Evolutionary conservation across 495 filamentous ascomycete genomes (phyloP), one percentile per base, ranked within the genome.

Genomic region (Cercophora sp.): DNA sequence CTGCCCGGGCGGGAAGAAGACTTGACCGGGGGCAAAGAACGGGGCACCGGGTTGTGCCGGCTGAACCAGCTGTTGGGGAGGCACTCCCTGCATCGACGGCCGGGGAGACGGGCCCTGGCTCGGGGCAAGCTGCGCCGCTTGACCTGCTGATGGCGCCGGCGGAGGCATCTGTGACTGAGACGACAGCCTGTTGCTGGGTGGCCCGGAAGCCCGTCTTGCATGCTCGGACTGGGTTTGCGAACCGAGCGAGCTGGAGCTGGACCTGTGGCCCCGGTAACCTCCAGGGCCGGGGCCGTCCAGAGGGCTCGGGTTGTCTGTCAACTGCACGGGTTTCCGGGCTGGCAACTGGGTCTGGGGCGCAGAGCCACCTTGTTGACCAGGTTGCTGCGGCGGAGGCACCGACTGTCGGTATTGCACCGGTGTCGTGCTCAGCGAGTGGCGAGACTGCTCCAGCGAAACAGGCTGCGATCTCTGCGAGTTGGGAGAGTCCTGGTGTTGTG

Each of bases 401-500:
- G 55, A 41, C 27, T 59, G 62, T 22, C 52, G 57, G 18, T 56
- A 16, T 13, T 49, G 59, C 35, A 44, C 52, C 5, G 63, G 66
- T 10, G 63, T 59, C 2, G 48, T 56, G 29, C 35, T 58, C 32
- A 50, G 53, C 18, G 52, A 43, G 8, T 59, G 51, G n/a, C 56
- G 26, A 18, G 54, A 53, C 4, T 67, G 60, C 2, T 46, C 15
- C 2, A 54, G 36, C 13, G 58, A 52, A 18, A 51, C 44, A n/a
- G 25, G 53, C 35, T 63, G 64, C 0, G 59, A 60, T 1, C 40
- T 56, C 8, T 57, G 59, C 9, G 64, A 63, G 3, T 53, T 51
- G 0, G 62, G 62, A 10, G 59, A 65, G 19, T 57, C 61, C 0
- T 25, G n/a, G 5, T 55, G 25, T 8, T 48, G 56, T 15, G 48